Evolutionary conservation across 352 stramenopile genomes (phyloP).

Genomic region (Phytopythium montanum): DNA sequence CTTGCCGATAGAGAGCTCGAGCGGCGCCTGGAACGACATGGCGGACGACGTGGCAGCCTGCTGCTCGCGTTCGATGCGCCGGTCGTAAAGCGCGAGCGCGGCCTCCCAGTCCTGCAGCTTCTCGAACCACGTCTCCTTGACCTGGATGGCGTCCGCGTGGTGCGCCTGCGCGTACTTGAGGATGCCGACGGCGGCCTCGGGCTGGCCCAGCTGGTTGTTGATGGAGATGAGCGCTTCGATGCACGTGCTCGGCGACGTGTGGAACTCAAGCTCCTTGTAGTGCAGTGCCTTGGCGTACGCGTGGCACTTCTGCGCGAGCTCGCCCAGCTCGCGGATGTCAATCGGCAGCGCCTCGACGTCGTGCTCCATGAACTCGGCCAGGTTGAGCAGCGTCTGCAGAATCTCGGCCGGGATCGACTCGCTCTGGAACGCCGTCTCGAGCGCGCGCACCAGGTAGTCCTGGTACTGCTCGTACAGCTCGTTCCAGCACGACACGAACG

Average conservation of each 20-base stretch:
- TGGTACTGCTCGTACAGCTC: slow-evolving; percentile 94
- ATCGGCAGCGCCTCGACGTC: slow-evolving; percentile 96
- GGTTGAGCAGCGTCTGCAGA: slow-evolving; percentile 94
- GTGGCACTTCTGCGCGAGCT: slow-evolving; percentile 95
- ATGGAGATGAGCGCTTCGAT: slow-evolving; percentile 99
- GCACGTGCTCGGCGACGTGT: slow-evolving; percentile 88
- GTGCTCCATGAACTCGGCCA: slow-evolving; percentile 99
- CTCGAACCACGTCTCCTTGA: slow-evolving; percentile 96
- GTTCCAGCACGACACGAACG: slow-evolving; percentile 99
- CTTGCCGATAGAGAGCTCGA: slow-evolving; percentile 94
- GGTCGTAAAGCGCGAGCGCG: slow-evolving; percentile 92
- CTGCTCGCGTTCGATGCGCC: slow-evolving; percentile 27
- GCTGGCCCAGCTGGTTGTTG: slow-evolving; percentile 97
- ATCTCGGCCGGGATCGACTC: slow-evolving; percentile 95
- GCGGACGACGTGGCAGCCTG: slow-evolving; percentile 4
- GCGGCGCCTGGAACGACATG: background rate
- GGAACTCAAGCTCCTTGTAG: slow-evolving; percentile 98
- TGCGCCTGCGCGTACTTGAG: slow-evolving; percentile 91
- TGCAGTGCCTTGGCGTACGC: slow-evolving; percentile 95
- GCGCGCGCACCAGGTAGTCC: slow-evolving; percentile 88
- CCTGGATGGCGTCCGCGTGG: slow-evolving; percentile 79
- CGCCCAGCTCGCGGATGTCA: slow-evolving; percentile 93
- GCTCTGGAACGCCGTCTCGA: slow-evolving; percentile 94
- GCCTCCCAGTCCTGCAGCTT: slow-evolving; percentile 98
- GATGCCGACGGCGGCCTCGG: slow-evolving; percentile 96